A percentile compares a stretch with the other conserved stretches of the same genome.
Conservation (phyloP, 2,329 filamentous ascomycete species). For the Paraconiothyrium brasiliense region DNA sequence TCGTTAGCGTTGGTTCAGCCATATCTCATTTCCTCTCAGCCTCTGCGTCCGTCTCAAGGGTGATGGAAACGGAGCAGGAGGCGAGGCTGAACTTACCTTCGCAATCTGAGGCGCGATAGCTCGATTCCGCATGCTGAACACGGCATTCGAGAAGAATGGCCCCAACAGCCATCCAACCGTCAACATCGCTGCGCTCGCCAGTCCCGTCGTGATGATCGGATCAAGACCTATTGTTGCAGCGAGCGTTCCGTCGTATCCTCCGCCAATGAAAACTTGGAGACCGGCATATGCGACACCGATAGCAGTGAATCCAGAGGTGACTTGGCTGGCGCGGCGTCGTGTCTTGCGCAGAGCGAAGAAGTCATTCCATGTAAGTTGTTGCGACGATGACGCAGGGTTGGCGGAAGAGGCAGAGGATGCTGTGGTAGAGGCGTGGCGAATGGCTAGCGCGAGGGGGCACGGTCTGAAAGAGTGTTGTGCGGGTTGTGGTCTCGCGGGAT, state of each 20-base stretch:
- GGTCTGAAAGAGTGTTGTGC: slow-evolving; percentile 27
- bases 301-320: slow-evolving; percentile 75
- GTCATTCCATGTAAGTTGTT: slow-evolving; percentile 75
- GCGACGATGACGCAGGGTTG: slow-evolving; percentile 23
- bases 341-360: slow-evolving; percentile 92
- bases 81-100: slow-evolving; percentile 59
- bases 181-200: slow-evolving; percentile 79
- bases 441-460: slow-evolving; percentile 19
- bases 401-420: slow-evolving; percentile 21
- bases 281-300: slow-evolving; percentile 69
- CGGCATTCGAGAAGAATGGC: slow-evolving; percentile 79
- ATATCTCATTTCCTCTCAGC: not conserved
- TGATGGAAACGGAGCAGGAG: not conserved
- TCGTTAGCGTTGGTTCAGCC: slow-evolving; percentile 12
- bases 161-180: slow-evolving; percentile 90
- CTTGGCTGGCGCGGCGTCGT: slow-evolving; percentile 83
- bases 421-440: slow-evolving; percentile 39
- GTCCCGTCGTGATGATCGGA: slow-evolving; percentile 83
- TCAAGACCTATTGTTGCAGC: slow-evolving; percentile 83
- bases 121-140: slow-evolving; percentile 81
- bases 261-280: slow-evolving; percentile 72
- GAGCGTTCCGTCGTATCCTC: slow-evolving; percentile 72
- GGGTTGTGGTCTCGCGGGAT: slow-evolving; percentile 32
- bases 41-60: not conserved
- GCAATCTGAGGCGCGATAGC: slow-evolving; percentile 77